Conservation (phyloP, 2,329 filamentous ascomycete species). For the Ophiostoma montium region DNA sequence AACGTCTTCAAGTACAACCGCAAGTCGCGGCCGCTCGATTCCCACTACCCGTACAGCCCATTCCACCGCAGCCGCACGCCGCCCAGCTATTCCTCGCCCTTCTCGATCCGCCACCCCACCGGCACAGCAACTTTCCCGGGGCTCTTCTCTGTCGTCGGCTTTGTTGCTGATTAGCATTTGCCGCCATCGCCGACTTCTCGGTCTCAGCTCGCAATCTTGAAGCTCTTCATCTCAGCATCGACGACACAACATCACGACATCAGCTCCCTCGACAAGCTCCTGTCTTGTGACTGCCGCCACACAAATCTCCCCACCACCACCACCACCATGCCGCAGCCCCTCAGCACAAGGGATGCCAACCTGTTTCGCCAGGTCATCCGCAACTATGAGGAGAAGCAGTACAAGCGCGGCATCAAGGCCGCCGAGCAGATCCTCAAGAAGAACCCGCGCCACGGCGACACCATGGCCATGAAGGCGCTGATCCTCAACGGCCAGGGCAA, state of each 20-base stretch:
- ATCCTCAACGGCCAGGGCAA: constrained; percentile 90
- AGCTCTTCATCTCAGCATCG: not conserved
- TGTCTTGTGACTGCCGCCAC: not conserved
- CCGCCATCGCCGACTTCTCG: not conserved
- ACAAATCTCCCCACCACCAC: constrained; percentile 12
- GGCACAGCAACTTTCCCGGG: not conserved
- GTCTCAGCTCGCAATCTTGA: too few species aligned
- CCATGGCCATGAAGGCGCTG: constrained; percentile 95
- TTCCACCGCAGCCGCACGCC: not conserved
- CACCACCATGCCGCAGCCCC: constrained; percentile 52
- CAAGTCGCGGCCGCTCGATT: not conserved
- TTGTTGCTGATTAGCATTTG: not conserved
- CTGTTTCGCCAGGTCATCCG: constrained; percentile 92
- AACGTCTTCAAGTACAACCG: constrained; percentile 4
- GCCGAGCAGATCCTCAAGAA: constrained; percentile 95
- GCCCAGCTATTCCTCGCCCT: too few species aligned
- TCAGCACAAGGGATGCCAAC: constrained; percentile 78
- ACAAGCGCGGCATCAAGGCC: constrained; percentile 85
- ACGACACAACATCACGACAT: not conserved
- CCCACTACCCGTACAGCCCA: too few species aligned
- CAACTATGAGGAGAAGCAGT: constrained; percentile 95
- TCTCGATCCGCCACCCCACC: not conserved
- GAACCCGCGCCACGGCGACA: constrained; percentile 91
- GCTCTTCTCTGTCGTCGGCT: not conserved
- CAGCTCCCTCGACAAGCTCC: not conserved